Conservation (phyloP, 2,329 filamentous ascomycete species). For the Verticillium tricorpus region DNA sequence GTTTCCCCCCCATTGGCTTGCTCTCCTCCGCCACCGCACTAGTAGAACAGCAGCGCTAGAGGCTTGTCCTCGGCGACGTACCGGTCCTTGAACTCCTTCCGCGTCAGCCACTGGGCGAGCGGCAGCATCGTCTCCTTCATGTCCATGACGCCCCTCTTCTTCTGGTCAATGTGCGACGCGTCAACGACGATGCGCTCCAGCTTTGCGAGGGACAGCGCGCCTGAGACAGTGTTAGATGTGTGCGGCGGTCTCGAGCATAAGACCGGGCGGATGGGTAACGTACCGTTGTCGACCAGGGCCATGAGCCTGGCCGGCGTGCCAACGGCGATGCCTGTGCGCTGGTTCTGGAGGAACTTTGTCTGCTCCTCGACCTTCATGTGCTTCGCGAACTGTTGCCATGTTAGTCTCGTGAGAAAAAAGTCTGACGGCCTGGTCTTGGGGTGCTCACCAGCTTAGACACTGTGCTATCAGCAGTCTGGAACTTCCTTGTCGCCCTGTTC, state of each 20-base stretch:
- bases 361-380: slow-evolving; percentile 95
- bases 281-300: slow-evolving; percentile 78
- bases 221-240: slow-evolving; percentile 22
- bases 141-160: slow-evolving; percentile 89
- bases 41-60: slow-evolving; percentile 64
- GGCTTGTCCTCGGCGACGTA: slow-evolving; percentile 58
- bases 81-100: slow-evolving; percentile 64
- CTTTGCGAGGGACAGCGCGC: slow-evolving; percentile 64
- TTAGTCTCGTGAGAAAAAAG: neutral
- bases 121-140: slow-evolving; percentile 91
- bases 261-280: slow-evolving; percentile 19
- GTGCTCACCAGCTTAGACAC: slow-evolving; percentile 71
- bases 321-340: slow-evolving; percentile 77
- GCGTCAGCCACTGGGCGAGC: slow-evolving; percentile 68
- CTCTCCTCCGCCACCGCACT: neutral
- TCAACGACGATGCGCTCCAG: slow-evolving; percentile 82
- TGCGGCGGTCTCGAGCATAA: neutral
- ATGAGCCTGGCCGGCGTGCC: slow-evolving; percentile 81
- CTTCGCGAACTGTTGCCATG: slow-evolving; percentile 68
- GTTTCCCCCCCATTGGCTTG: neutral
- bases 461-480: slow-evolving; percentile 71
- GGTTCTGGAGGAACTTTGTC: slow-evolving; percentile 65
- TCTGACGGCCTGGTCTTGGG: neutral
- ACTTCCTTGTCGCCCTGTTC: slow-evolving; percentile 64
- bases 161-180: slow-evolving; percentile 88